A percentile compares a stretch with the other conserved stretches of the same genome.
phyloP scores from a whole-genome alignment of 768 basidiomycete species.

The Kwoniella mangroviensis region DNA sequence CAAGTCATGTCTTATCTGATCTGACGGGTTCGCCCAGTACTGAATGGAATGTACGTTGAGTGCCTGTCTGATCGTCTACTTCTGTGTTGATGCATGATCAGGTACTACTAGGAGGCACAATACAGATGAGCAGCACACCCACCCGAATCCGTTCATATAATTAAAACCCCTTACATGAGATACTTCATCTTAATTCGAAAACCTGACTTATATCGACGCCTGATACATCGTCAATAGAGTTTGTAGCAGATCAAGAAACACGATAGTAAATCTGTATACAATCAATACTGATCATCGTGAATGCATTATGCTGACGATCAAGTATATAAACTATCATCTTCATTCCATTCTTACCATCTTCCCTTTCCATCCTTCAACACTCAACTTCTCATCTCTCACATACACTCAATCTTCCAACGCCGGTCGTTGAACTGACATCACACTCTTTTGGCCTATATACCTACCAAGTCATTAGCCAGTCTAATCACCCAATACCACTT shows the following conservation, averaged over 20 bases:
- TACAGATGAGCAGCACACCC: not conserved
- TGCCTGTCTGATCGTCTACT: conserved; percentile 6
- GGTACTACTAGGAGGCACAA: not conserved
- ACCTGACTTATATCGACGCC: not conserved
- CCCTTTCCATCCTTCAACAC: conserved; percentile 16
- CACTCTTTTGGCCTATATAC: conserved; percentile 26
- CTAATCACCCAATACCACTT: not conserved
- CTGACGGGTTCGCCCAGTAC: not conserved
- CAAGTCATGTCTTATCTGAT: not conserved
- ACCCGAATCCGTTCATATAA: not conserved
- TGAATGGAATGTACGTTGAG: not conserved
- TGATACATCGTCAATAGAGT: not conserved
- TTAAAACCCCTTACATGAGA: not conserved
- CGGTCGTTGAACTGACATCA: conserved; percentile 28
- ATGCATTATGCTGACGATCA: not conserved
- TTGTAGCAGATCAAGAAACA: not conserved
- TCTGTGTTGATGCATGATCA: conserved; percentile 2
- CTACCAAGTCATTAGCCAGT: conserved; percentile 9
- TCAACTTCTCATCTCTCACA: conserved; percentile 2
- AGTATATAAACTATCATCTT: not conserved
- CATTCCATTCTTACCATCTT: not conserved
- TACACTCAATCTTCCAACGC: conserved; percentile 19
- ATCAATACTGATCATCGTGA: not conserved
- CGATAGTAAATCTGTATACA: not conserved
- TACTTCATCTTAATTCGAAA: too few species aligned